These are phyloP conservation scores for Dimocarpus longan DNA, from an alignment of 345 rosid species.

Conservation along the genomic window DNA sequence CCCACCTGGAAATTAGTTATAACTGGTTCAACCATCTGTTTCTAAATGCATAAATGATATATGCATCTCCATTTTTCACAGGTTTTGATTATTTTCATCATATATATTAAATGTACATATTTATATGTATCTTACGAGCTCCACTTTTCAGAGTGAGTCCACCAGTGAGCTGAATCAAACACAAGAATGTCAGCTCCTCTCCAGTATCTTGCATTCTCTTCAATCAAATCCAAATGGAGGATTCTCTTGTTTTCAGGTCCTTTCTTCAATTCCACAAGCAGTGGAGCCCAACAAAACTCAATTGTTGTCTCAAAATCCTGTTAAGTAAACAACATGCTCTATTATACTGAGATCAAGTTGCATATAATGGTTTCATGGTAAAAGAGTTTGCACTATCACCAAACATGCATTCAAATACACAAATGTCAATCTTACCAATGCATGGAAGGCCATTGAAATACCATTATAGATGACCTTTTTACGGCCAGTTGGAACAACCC, in stretches of 20 bases:
- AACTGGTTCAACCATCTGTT: background rate
- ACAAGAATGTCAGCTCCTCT: conserved; percentile 81
- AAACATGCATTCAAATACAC: background rate
- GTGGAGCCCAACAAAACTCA: conserved; percentile 93
- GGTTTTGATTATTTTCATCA: too few relatives aligned
- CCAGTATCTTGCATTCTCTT: conserved; percentile 93
- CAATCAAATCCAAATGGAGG: conserved; percentile 81
- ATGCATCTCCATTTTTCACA: too few relatives aligned
- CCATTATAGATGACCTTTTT: conserved; percentile 75
- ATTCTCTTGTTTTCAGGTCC: conserved; percentile 58
- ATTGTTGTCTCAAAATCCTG: conserved; percentile 82
- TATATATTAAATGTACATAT: background rate
- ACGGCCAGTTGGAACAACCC: conserved; percentile 70
- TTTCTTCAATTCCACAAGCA: conserved; percentile 80
- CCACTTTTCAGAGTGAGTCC: conserved; percentile 85
- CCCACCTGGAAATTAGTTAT: conserved; percentile 53
- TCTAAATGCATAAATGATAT: too few relatives aligned
- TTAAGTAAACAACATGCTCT: conserved; percentile 3
- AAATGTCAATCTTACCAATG: conserved; percentile 50
- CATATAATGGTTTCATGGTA: background rate
- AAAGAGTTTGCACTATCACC: background rate
- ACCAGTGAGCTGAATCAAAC: conserved; percentile 98
- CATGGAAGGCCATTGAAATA: conserved; percentile 85
- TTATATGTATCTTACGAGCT: conserved; percentile 53
- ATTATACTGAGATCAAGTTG: background rate